Base-by-base conservation (phyloP, 306 rosid species). In the Medicago ruthenica region DNA sequence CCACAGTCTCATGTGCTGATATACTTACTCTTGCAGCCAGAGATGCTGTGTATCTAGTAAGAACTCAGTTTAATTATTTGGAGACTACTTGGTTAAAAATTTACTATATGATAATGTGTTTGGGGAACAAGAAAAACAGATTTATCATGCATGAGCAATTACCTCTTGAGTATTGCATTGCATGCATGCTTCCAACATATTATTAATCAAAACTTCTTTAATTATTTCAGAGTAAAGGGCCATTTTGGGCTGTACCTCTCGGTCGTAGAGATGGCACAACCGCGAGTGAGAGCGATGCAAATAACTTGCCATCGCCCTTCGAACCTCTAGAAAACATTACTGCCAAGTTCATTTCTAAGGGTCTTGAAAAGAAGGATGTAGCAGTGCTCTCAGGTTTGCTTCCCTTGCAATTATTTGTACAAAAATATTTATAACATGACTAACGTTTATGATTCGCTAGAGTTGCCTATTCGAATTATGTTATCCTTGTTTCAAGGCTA, bases 201-300 rank as follows among this genome's bases (percentile, higher is more conserved):
- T 34, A 34, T 34, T 34, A 34, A 34, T 34, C 37, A 34, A 34
- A 34, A 34, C 37, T 0, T 74, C 21, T 27, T 17, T 2, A 60
- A 39, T 61, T 66, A 42, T 59, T 67, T 45, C 70, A 90, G 97
- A 80, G 88, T 51, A 95, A 83, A 81, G 97, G 96, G 1, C 93
- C 90, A 14, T 89, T 71, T 78, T 95, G 97, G 97, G 4, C 42
- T 5, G 82, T 86, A 10, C 92, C 92, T 22, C 78, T 95, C 34
- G 97, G 97, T 53, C 96, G 97, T 5, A 83, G 91, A 79, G 97
- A 95, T 78, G 90, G 92, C 62, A 95, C 85, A 59, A 90, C 91
- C 11, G 91, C 96, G 0, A 89, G 79, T 37, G 79, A 81, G 74
- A 77, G 77, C 59, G 97, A 82, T 31, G 97, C 90, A 55, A 81